Conservation (phyloP, 495 filamentous ascomycete genomes). For the Xylaria palmicola region DNA sequence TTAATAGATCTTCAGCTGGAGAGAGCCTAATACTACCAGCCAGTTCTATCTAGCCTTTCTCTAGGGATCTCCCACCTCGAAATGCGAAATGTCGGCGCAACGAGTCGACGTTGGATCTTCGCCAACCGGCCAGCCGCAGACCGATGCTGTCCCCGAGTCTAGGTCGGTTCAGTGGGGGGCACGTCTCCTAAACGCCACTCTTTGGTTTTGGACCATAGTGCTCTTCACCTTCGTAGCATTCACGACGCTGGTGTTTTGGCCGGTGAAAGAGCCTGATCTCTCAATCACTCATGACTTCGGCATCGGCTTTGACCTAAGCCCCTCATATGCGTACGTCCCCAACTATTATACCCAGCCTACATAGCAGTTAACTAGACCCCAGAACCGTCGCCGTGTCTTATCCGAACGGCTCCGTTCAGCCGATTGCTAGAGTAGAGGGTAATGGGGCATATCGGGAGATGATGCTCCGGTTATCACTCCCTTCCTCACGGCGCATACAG, state of each 20-base stretch:
- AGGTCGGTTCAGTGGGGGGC: neutral
- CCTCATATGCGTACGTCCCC: constrained; percentile 14
- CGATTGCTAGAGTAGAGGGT: constrained; percentile 10
- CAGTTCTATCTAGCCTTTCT: neutral
- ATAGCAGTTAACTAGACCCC: neutral
- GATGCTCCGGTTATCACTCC: constrained; percentile 14
- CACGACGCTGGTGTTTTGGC: neutral
- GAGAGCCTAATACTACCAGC: neutral
- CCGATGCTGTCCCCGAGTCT: neutral
- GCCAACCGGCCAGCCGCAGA: neutral
- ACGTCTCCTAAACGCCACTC: neutral
- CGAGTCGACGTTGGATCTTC: neutral
- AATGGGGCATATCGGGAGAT: constrained; percentile 10
- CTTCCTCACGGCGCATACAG: constrained; percentile 9
- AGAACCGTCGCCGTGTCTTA: constrained; percentile 15
- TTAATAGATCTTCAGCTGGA: no score
- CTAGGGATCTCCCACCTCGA: neutral
- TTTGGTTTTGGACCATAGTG: neutral
- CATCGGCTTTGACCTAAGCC: constrained; percentile 17
- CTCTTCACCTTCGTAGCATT: neutral
- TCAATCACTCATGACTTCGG: constrained; percentile 16
- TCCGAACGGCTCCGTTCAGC: constrained; percentile 7
- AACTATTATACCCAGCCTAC: neutral
- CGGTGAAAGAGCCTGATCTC: neutral
- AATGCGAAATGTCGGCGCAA: neutral